phyloP scores from a whole-genome alignment of 148 eudicot genomes.

The Fagopyrum tataricum region DNA sequence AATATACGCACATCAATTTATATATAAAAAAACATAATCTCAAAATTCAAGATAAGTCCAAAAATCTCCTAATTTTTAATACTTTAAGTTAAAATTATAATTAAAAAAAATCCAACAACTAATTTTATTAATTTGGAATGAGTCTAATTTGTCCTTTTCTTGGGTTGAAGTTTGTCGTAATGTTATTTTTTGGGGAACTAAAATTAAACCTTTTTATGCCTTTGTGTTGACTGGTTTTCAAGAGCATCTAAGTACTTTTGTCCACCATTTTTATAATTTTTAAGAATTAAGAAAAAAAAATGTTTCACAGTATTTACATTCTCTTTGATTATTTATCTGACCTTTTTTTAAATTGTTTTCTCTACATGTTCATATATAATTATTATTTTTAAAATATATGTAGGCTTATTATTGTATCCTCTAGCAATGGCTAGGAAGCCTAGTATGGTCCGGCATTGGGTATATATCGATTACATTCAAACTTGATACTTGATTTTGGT shows the following conservation, averaged over 20 bases:
- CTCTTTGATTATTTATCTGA: not conserved
- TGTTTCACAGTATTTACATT: not conserved
- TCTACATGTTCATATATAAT: not conserved
- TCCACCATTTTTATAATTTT: not conserved
- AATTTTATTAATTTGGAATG: constrained; percentile 11
- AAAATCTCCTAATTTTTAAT: too few species aligned
- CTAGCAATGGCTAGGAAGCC: not conserved
- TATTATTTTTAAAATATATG: not conserved
- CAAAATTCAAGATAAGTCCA: not conserved
- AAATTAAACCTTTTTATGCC: not conserved
- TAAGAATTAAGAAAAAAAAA: not conserved
- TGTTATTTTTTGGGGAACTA: constrained; percentile 3
- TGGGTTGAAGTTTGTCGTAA: constrained; percentile 10
- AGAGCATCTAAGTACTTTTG: not conserved
- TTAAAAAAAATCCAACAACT: not conserved
- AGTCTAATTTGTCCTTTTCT: constrained; percentile 5
- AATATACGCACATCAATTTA: not conserved
- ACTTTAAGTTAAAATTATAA: not conserved
- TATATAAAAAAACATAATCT: not conserved
- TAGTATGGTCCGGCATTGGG: not conserved
- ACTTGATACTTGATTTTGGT: too few species aligned
- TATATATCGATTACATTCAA: too few species aligned
- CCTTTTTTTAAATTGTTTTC: not conserved
- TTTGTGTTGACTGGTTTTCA: constrained; percentile 6
- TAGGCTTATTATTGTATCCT: not conserved